Evolutionary conservation across 805 yeast species (phyloP), one percentile per base, ranked within the genome.

Genomic region (Candida chauliodis): DNA sequence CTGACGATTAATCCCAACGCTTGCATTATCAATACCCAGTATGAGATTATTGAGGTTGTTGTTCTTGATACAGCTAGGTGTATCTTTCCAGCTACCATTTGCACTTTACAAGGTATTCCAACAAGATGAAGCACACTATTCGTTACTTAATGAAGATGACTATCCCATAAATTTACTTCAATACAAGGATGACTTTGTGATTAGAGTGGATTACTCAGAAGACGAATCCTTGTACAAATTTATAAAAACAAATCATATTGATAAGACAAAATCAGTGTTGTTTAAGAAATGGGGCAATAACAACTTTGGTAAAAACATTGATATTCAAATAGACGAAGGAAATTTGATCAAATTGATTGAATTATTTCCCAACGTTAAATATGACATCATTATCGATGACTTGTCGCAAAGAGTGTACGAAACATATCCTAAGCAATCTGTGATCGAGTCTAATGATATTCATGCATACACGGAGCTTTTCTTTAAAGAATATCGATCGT

Each of bases 401-500:
- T 60, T 84, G 38, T 69, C 84, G 1, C 78, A 76, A 47, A 60
- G 73, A 0, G 66, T 84, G 0, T 69, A 52, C 42, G 83, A 80
- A 46, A 71, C 84, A 0, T 76, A 60, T 41, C 82, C 86, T 9
- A 19, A 28, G 15, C 8, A 27, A 4, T 8, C 13, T 5, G 7
- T 5, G 10, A n/a, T 11, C 3, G 2, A 35, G 10, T 3, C 20
- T 25, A 17, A 19, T 16, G 40, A 50, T 18, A 40, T 49, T 3
- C 36, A 53, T 34, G 42, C 44, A 7, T 43, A 48, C 36, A 49
- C 67, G 0, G 85, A 81, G 42, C 45, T 78, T 3, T 88, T 88
- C 55, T 88, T 88, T 58, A 73, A 71, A 44, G 80, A 78, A 36
- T 88, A 78, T 59, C 69, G 90, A 43, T 78, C 83, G 21, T 62